Conservation (phyloP, 2,329 filamentous ascomycete genomes). For the Gaeumannomyces tritici region DNA sequence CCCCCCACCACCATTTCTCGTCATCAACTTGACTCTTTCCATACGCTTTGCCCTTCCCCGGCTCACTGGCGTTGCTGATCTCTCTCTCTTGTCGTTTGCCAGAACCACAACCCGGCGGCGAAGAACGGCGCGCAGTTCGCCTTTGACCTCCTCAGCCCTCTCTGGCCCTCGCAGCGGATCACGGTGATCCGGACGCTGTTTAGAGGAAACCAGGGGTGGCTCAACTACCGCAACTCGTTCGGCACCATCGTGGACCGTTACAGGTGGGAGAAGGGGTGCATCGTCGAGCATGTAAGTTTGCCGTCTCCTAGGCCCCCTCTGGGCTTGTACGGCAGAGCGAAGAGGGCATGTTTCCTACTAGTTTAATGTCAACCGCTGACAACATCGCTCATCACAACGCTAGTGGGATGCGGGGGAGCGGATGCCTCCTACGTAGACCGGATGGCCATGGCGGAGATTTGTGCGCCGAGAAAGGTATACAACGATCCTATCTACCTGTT, state of each 20-base stretch:
- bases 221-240: constrained; percentile 13
- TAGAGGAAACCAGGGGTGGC: constrained; percentile 13
- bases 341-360: not conserved
- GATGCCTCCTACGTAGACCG: not conserved
- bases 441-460: not conserved
- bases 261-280: constrained; percentile 16
- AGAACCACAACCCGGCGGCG: constrained; percentile 15
- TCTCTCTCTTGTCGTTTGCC: not conserved
- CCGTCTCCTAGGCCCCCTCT: no score
- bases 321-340: no score
- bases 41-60: no score
- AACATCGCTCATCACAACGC: not conserved
- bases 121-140: constrained; percentile 14
- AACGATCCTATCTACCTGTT: no score
- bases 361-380: not conserved
- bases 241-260: constrained; percentile 15
- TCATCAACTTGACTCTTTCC: no score
- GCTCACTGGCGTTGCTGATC: no score
- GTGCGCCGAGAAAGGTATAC: not conserved
- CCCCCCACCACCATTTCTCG: no score
- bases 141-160: constrained; percentile 13
- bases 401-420: not conserved
- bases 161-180: constrained; percentile 15
- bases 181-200: constrained; percentile 15
- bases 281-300: constrained; percentile 14